These are phyloP conservation scores for Kappamyces sp. DNA, from an alignment of 192 early-diverging fungal species.

Conservation along the genomic window DNA sequence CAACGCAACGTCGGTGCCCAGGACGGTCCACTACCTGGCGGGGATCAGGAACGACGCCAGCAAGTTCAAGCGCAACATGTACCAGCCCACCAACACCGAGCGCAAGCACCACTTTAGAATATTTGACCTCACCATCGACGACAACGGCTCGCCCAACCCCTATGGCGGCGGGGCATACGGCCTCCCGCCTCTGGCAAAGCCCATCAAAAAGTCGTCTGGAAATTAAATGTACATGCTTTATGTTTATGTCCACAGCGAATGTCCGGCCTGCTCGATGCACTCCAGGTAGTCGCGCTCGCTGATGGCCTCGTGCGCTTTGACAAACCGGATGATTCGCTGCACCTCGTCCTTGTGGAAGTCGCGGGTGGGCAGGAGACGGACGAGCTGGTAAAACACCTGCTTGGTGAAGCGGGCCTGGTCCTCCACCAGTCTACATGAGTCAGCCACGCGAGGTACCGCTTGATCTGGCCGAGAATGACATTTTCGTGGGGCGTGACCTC, in stretches of 20 bases:
- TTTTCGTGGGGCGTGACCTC: conserved; percentile 30
- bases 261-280: conserved; percentile 40
- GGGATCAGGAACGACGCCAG: conserved; percentile 29
- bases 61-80: conserved; percentile 10
- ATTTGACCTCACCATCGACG: conserved; percentile 46
- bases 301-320: conserved; percentile 42
- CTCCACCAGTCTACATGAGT: conserved; percentile 31
- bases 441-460: conserved; percentile 27
- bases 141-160: conserved; percentile 29
- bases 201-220: not conserved
- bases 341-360: conserved; percentile 53
- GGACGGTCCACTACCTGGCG: conserved; percentile 35
- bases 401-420: conserved; percentile 36
- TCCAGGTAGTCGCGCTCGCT: conserved; percentile 49
- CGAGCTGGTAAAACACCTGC: conserved; percentile 39
- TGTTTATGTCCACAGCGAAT: conserved; percentile 15
- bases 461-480: conserved; percentile 38
- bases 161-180: conserved; percentile 34
- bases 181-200: not conserved
- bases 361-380: conserved; percentile 40
- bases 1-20: conserved; percentile 34
- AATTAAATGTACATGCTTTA: not conserved
- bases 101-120: conserved; percentile 36
- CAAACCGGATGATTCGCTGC: conserved; percentile 52
- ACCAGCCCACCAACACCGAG: not conserved